Percentiles rank a stretch among this genome's conserved stretches.
phyloP scores from a whole-genome alignment of 2,329 filamentous ascomycete genomes.

The Aspergillus cejpii region DNA sequence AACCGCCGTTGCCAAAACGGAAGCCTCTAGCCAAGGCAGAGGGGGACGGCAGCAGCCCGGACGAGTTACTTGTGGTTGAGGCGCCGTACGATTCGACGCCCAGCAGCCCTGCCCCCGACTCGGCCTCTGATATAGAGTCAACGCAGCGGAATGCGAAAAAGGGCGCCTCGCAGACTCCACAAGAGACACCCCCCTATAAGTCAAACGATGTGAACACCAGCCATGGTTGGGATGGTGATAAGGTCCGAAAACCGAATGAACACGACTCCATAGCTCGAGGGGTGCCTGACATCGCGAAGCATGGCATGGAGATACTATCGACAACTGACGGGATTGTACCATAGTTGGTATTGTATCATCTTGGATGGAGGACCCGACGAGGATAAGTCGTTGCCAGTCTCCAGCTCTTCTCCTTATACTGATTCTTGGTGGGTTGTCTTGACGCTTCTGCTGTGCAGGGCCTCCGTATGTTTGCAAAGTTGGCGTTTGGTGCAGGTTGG shows the following conservation, averaged over 20 bases:
- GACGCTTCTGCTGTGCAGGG: not conserved
- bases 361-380: not conserved
- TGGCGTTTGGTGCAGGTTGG: not conserved
- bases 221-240: not conserved
- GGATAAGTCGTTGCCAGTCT: not conserved
- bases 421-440: not conserved
- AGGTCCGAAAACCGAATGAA: not conserved
- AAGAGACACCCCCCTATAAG: not conserved
- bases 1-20: constrained; percentile 48
- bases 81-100: constrained; percentile 57
- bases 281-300: constrained; percentile 5
- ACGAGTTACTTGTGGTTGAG: constrained; percentile 58
- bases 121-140: constrained; percentile 11
- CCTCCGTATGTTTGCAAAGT: not conserved
- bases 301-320: constrained; percentile 15
- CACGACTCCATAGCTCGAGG: not conserved
- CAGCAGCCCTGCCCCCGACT: constrained; percentile 29
- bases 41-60: constrained; percentile 32
- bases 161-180: not conserved
- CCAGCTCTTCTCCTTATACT: not conserved
- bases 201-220: not conserved
- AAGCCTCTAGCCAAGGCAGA: constrained; percentile 31
- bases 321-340: constrained; percentile 17
- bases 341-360: not conserved
- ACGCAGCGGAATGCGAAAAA: constrained; percentile 7